Percentiles rank a stretch among this genome's conserved stretches.
Evolutionary conservation across 2,329 filamentous ascomycete genomes (phyloP).

Genomic region (Rhinocladiella mackenziei): DNA sequence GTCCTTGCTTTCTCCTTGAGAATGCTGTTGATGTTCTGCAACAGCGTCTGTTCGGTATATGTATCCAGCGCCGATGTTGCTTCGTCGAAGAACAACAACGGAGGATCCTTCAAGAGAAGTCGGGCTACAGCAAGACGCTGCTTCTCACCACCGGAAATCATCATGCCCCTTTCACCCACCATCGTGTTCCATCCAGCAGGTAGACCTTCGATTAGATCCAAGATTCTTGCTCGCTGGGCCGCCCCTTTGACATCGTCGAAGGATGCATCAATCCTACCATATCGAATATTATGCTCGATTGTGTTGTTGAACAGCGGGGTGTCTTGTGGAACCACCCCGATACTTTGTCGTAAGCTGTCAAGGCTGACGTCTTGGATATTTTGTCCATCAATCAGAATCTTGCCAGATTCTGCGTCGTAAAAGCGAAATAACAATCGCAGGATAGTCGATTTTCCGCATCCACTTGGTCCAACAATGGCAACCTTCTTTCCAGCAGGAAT

Average conservation of each 20-base stretch:
- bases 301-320: conserved; percentile 97
- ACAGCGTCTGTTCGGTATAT: conserved; percentile 79
- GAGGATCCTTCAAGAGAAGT: conserved; percentile 77
- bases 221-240: conserved; percentile 76
- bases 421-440: conserved; percentile 87
- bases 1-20: conserved; percentile 82
- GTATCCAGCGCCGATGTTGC: conserved; percentile 86
- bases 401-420: conserved; percentile 81
- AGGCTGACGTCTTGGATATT: conserved; percentile 79
- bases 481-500: conserved; percentile 96
- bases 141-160: conserved; percentile 84
- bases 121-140: conserved; percentile 85
- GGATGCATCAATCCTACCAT: conserved; percentile 75
- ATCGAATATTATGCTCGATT: conserved; percentile 91
- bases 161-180: conserved; percentile 79
- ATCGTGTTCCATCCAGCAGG: conserved; percentile 82
- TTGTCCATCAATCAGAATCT: conserved; percentile 88
- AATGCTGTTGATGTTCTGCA: conserved; percentile 90
- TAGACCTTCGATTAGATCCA: conserved; percentile 72
- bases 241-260: conserved; percentile 70
- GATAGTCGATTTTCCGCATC: conserved; percentile 94
- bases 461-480: conserved; percentile 88
- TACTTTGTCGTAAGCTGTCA: conserved; percentile 76
- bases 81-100: conserved; percentile 82
- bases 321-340: conserved; percentile 95